phyloP scores from a whole-genome alignment of 2,329 filamentous ascomycete species.

The Epichloe uncinata region DNA sequence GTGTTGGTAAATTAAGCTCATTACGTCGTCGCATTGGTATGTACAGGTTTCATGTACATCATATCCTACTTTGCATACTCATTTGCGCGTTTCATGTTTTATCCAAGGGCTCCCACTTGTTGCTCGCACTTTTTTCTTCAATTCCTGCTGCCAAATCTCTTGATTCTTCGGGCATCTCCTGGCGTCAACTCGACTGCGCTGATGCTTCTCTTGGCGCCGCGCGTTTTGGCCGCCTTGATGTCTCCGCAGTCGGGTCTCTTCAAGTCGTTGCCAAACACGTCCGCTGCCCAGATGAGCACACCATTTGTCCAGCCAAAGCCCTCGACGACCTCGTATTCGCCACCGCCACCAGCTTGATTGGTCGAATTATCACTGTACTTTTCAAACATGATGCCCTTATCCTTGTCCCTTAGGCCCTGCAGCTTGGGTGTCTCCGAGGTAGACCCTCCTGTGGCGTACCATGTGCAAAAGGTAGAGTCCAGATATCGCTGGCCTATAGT shows the following conservation, averaged over 20 bases:
- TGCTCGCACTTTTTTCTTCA: neutral
- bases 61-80: neutral
- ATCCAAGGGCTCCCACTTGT: neutral
- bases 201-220: constrained; percentile 14
- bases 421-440: constrained; percentile 40
- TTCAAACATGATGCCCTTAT: constrained; percentile 53
- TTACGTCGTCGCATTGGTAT: neutral
- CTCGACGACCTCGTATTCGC: constrained; percentile 57
- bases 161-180: constrained; percentile 33
- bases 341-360: constrained; percentile 49
- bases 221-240: constrained; percentile 27
- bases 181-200: constrained; percentile 33
- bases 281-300: constrained; percentile 52
- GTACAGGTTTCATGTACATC: neutral
- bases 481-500: constrained; percentile 51
- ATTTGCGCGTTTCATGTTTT: no score
- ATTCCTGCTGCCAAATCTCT: constrained; percentile 27
- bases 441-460: constrained; percentile 52
- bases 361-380: constrained; percentile 50
- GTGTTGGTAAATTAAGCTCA: neutral
- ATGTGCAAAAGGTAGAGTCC: constrained; percentile 56
- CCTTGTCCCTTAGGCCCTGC: constrained; percentile 26
- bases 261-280: constrained; percentile 44
- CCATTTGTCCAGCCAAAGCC: constrained; percentile 62
- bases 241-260: constrained; percentile 42